These are phyloP conservation scores for Pythium grandisporangium DNA, from an alignment of 352 stramenopile genomes.

Conservation along the genomic window DNA sequence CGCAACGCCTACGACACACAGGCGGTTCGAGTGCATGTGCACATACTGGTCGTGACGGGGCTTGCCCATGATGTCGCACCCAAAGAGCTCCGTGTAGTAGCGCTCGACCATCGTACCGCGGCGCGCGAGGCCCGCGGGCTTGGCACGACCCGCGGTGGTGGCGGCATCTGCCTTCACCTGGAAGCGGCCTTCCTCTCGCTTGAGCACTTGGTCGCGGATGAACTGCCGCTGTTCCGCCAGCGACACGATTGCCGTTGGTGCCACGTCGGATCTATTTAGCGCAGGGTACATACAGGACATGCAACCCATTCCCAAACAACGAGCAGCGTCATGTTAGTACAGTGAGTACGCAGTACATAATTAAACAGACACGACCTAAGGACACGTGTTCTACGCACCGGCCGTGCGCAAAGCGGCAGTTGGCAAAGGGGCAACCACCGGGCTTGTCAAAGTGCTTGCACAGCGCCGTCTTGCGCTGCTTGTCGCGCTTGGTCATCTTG, in stretches of 20 bases:
- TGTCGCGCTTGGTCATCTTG: constrained; percentile 46
- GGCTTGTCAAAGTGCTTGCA: constrained; percentile 85
- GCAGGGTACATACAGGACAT: too few species aligned
- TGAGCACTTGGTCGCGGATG: constrained; percentile 65
- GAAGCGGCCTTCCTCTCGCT: constrained; percentile 59
- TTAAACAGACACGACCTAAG: too few species aligned
- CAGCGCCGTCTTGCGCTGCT: constrained; percentile 66
- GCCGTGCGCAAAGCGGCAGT: constrained; percentile 79
- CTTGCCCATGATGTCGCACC: constrained; percentile 68
- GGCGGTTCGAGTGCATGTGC: constrained; percentile 85
- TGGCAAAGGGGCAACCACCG: constrained; percentile 68
- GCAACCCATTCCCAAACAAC: too few species aligned
- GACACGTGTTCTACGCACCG: too few species aligned
- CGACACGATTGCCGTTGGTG: too few species aligned
- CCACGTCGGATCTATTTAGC: too few species aligned
- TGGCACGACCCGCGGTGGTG: too few species aligned
- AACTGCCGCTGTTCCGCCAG: constrained; percentile 72
- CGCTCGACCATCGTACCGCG: constrained; percentile 73
- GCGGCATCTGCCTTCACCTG: constrained; percentile 21
- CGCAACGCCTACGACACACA: constrained; percentile 74
- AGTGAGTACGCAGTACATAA: too few species aligned
- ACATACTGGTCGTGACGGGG: constrained; percentile 73
- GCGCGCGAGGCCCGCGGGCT: constrained; percentile 28
- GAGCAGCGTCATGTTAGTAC: too few species aligned
- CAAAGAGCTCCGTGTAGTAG: constrained; percentile 84